Evolutionary conservation across 2,329 filamentous ascomycete species (phyloP).

Genomic region (Pseudocercospora vitis): DNA sequence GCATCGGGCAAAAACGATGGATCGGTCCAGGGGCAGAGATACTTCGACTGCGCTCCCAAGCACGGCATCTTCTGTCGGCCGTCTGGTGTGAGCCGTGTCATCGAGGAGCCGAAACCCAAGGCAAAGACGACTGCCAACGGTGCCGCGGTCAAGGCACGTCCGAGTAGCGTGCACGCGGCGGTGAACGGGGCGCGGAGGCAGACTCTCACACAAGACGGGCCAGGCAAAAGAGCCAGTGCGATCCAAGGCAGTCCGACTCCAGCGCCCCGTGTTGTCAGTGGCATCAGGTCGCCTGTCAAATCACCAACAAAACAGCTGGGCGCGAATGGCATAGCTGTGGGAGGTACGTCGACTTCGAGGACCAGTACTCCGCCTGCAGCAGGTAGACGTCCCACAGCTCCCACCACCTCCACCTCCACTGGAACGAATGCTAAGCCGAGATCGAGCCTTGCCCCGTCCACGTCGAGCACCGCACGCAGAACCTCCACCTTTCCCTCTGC

Average conservation of each 20-base stretch:
- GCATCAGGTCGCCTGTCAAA: conserved; percentile 69
- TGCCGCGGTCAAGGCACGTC: conserved; percentile 42
- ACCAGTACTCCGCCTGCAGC: conserved; percentile 64
- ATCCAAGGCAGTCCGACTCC: conserved; percentile 74
- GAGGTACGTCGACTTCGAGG: conserved; percentile 61
- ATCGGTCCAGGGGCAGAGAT: conserved; percentile 79
- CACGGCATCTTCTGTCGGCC: conserved; percentile 87
- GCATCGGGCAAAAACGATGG: conserved; percentile 90
- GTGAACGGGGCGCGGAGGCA: conserved; percentile 34
- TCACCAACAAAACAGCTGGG: conserved; percentile 74
- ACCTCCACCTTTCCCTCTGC: conserved; percentile 40
- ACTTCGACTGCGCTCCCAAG: conserved; percentile 73
- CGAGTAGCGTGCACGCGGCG: conserved; percentile 40
- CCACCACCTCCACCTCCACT: conserved; percentile 38
- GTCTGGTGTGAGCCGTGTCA: conserved; percentile 60
- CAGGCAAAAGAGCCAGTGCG: conserved; percentile 33
- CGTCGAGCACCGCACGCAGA: conserved; percentile 28
- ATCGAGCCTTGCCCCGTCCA: conserved; percentile 53
- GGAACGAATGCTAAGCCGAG: conserved; percentile 52
- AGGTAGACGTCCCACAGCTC: conserved; percentile 24
- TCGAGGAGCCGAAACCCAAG: conserved; percentile 30
- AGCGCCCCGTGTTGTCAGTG: conserved; percentile 57
- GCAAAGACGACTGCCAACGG: conserved; percentile 32
- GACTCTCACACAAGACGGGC: conserved; percentile 24
- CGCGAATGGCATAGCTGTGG: conserved; percentile 48